A percentile compares a stretch with the other conserved stretches of the same genome.
These are phyloP conservation scores for Gyromitra esculenta DNA, from an alignment of 2,329 filamentous ascomycete species.

Conservation along the genomic window DNA sequence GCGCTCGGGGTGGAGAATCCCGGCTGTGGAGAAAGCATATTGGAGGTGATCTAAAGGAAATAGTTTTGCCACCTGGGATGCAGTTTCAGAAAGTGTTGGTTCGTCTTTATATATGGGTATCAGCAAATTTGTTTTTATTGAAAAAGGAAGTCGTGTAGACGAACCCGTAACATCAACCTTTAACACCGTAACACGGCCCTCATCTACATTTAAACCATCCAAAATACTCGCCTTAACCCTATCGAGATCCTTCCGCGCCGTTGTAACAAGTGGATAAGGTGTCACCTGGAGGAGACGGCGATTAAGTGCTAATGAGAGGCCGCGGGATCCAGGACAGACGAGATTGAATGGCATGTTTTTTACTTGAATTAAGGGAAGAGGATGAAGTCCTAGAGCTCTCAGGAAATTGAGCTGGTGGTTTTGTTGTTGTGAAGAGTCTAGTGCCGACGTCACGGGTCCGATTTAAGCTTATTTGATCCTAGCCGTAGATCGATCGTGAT, in stretches of 20 bases:
- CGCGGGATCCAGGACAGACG: constrained; percentile 70
- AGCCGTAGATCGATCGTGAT: constrained; percentile 46
- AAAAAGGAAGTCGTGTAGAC: background rate
- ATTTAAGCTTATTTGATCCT: constrained; percentile 48
- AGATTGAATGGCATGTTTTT: constrained; percentile 58
- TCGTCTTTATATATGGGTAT: constrained; percentile 66
- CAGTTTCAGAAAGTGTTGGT: constrained; percentile 67
- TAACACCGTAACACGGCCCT: constrained; percentile 64
- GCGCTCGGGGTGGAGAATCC: constrained; percentile 78
- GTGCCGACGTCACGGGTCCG: constrained; percentile 39
- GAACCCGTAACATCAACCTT: constrained; percentile 69
- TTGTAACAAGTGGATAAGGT: constrained; percentile 69
- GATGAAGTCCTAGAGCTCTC: background rate
- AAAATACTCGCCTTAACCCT: constrained; percentile 66
- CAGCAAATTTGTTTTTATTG: constrained; percentile 1
- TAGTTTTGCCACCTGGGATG: constrained; percentile 67
- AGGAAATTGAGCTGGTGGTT: background rate
- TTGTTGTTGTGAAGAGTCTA: background rate
- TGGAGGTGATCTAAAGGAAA: constrained; percentile 69
- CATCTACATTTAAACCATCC: constrained; percentile 62
- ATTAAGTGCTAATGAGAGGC: constrained; percentile 71
- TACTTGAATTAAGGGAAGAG: background rate
- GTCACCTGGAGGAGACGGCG: constrained; percentile 69
- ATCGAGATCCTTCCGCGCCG: constrained; percentile 67
- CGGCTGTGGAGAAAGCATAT: constrained; percentile 75